phyloP scores from a whole-genome alignment of 1,284 basidiomycete species.

The Uromyces viciae-fabae region DNA sequence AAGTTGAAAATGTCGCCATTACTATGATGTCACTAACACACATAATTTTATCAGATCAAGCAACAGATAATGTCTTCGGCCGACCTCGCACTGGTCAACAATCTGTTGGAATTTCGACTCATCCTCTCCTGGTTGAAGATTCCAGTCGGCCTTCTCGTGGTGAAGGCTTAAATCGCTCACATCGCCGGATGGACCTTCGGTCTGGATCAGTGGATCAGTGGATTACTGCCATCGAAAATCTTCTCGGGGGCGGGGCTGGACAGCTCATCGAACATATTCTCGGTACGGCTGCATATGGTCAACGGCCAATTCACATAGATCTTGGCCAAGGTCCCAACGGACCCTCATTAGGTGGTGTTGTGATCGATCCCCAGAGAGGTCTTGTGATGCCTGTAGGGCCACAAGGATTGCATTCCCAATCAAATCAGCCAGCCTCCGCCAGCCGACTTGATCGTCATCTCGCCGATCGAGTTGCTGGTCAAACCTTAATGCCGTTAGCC shows the following conservation, averaged over 20 bases:
- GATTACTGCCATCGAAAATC: constrained; percentile 73
- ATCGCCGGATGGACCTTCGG: constrained; percentile 60
- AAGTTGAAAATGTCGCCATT: background rate
- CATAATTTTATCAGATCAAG: constrained; percentile 22
- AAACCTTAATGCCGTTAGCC: constrained; percentile 41
- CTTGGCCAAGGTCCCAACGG: constrained; percentile 41
- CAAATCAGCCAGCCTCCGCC: constrained; percentile 18
- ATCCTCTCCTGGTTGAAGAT: constrained; percentile 72
- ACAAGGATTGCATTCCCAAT: constrained; percentile 23
- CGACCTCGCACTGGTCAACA: constrained; percentile 29
- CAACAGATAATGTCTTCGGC: constrained; percentile 39
- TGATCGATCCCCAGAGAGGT: constrained; percentile 41
- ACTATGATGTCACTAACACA: background rate
- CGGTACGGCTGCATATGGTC: constrained; percentile 50
- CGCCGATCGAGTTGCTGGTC: constrained; percentile 43
- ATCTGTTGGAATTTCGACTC: constrained; percentile 59
- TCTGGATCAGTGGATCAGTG: constrained; percentile 63
- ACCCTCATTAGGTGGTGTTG: constrained; percentile 43
- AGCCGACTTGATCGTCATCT: constrained; percentile 43
- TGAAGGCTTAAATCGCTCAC: constrained; percentile 58
- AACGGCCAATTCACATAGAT: constrained; percentile 44
- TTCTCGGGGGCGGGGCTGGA: constrained; percentile 74
- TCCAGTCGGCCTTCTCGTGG: constrained; percentile 54
- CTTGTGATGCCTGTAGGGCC: constrained; percentile 43
- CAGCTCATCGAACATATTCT: constrained; percentile 75